Percentiles rank a stretch among this genome's conserved stretches.
These are phyloP conservation scores for Boletus edulis DNA, from an alignment of 768 basidiomycete genomes.

Conservation along the genomic window DNA sequence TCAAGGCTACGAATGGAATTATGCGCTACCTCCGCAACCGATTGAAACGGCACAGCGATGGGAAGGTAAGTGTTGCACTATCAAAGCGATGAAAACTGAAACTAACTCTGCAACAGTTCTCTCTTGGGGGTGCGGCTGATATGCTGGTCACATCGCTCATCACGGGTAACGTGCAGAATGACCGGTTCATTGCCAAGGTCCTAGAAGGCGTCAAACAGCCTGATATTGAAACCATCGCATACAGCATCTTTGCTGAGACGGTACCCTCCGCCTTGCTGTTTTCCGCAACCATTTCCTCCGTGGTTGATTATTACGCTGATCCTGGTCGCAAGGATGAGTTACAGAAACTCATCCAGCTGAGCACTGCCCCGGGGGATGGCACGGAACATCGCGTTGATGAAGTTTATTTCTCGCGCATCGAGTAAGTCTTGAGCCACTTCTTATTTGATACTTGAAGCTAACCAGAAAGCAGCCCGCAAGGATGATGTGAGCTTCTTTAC, in stretches of 20 bases:
- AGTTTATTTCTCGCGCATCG: conserved; percentile 47
- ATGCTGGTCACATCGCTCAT: conserved; percentile 17
- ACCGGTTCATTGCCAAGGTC: conserved; percentile 16
- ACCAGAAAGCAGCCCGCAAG: conserved; percentile 33
- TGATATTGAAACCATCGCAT: conserved; percentile 38
- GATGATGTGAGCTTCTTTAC: conserved; percentile 28
- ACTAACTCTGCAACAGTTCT: conserved; percentile 1
- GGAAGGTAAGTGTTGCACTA: conserved; percentile 15
- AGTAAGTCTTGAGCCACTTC: conserved; percentile 29
- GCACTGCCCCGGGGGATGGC: conserved; percentile 25
- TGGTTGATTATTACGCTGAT: conserved; percentile 60
- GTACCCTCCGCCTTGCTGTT: conserved; percentile 57
- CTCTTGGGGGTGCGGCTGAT: conserved; percentile 23
- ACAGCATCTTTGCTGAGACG: conserved; percentile 49
- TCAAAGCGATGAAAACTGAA: neutral
- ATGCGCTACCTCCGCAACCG: conserved; percentile 22
- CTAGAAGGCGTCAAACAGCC: conserved; percentile 2
- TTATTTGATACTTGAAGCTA: conserved; percentile 18
- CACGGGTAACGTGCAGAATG: conserved; percentile 24
- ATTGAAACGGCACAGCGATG: conserved; percentile 17
- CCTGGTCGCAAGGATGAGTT: conserved; percentile 32
- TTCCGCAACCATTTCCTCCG: conserved; percentile 52
- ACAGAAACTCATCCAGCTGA: conserved; percentile 39
- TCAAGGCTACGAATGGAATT: conserved; percentile 26
- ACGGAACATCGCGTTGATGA: conserved; percentile 34